Evolutionary conservation across 371 early-diverging fungal genomes (phyloP), one percentile per base, ranked within the genome.

Genomic region (Phascolomyces articulosus): DNA sequence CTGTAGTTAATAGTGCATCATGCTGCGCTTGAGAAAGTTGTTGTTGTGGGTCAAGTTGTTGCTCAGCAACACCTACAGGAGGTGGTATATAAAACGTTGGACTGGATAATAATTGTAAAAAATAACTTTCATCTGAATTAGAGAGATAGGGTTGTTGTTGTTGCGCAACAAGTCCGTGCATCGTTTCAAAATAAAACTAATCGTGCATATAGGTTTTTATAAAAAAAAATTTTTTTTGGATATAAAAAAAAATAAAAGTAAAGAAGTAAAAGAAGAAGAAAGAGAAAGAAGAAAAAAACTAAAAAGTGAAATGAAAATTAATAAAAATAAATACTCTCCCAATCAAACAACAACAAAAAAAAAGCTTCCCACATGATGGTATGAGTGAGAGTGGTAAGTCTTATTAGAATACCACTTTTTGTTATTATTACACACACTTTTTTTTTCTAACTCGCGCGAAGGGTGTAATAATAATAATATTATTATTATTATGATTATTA

Each of bases 161-260:
- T 51, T 51, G 51, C 51, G 51, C 51, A 51, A 51, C 51, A 7
- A 51, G 51, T 51, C 51, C 51, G 51, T 51, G 51, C 51, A 51
- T 44, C 16, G 4, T 51, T n/a, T n/a, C n/a, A n/a, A n/a, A n/a
- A n/a, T n/a, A n/a, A n/a, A n/a, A 23, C 21, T 47, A 24, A 24
- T 11, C 23, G 23, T 24, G 51, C 51, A 51, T 51, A 51, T 24
- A 24, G 23, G 23, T 10, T 34, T 34, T 6, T 0, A 34, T 9
- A 34, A 34, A 34, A 34, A 34, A 34, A 10, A n/a, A n/a, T n/a
- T n/a, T n/a, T n/a, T n/a, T n/a, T n/a, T n/a, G n/a, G n/a, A 47
- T 4, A 47, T 4, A 6, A 20, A 47, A 18, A 47, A 47, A 47
- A 47, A n/a, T 18, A 47, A 18, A 20, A 20, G 20, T n/a, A 20